Conservation (phyloP, 345 rosid species). For the Lenwebbia sp. region DNA sequence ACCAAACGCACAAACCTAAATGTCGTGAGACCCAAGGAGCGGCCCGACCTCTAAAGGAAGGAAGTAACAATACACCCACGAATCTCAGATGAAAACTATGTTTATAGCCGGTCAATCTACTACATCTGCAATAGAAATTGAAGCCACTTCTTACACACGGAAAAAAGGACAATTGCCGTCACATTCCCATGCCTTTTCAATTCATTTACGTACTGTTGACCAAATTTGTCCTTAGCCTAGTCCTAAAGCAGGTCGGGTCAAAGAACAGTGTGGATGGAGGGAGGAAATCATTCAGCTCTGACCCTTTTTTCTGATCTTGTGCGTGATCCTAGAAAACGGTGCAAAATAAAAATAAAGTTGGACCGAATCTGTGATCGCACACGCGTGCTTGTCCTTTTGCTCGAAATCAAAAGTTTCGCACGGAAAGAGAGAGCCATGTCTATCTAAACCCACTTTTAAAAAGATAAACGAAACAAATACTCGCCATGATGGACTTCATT, state of each 20-base stretch:
- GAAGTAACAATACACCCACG: not conserved
- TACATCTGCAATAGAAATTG: not conserved
- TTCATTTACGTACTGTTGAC: not conserved
- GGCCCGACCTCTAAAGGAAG: not conserved
- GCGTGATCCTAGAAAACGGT: not conserved
- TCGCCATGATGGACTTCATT: not conserved
- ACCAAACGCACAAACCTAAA: not conserved
- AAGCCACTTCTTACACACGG: not conserved
- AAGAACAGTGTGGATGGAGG: not conserved
- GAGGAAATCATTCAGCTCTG: not conserved
- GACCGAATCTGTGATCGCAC: not conserved
- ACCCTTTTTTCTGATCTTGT: not conserved
- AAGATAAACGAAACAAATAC: not conserved
- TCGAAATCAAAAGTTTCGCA: not conserved
- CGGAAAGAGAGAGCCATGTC: not conserved
- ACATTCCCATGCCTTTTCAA: not conserved
- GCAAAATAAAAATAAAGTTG: not conserved
- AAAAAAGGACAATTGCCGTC: not conserved
- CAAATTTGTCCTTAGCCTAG: not conserved
- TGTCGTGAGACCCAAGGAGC: not conserved
- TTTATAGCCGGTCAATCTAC: not conserved
- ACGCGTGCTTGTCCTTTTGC: not conserved
- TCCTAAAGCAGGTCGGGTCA: not conserved
- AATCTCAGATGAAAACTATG: not conserved
- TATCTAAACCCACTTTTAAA: not conserved